These are phyloP conservation scores for Fomitopsis pinicola DNA, from an alignment of 1,284 basidiomycete species.

Conservation along the genomic window DNA sequence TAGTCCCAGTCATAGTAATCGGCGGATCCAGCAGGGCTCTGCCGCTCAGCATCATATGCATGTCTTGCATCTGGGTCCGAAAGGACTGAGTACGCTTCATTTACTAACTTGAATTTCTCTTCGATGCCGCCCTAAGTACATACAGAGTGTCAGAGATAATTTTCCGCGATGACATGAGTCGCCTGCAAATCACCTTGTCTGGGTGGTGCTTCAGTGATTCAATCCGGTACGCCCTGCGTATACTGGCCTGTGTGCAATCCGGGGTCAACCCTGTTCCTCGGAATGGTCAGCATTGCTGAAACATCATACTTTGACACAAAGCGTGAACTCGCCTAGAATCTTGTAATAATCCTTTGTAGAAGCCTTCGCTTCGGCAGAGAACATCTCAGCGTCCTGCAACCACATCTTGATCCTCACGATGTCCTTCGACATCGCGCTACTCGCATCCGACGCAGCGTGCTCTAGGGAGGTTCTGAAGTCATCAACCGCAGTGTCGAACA, in stretches of 20 bases:
- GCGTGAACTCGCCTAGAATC: constrained; percentile 5
- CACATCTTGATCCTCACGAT: constrained; percentile 31
- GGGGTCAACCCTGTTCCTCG: constrained; percentile 2
- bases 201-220: constrained; percentile 14
- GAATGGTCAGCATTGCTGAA: neutral
- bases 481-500: constrained; percentile 11
- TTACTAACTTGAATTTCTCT: constrained; percentile 14
- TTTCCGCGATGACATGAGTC: neutral
- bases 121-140: constrained; percentile 10
- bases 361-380: constrained; percentile 29
- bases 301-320: neutral
- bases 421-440: constrained; percentile 17
- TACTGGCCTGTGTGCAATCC: constrained; percentile 5
- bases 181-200: constrained; percentile 13
- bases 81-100: constrained; percentile 8
- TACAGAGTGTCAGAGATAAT: no score
- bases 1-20: neutral
- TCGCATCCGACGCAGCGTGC: neutral
- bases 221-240: constrained; percentile 9
- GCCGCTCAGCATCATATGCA: neutral
- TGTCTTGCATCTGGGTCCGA: constrained; percentile 1
- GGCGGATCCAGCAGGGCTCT: neutral
- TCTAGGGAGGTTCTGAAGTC: constrained; percentile 6
- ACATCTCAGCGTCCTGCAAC: constrained; percentile 37
- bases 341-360: constrained; percentile 12